These are phyloP conservation scores for Striga asiatica DNA, from an alignment of 257 asterid species.

Conservation along the genomic window DNA sequence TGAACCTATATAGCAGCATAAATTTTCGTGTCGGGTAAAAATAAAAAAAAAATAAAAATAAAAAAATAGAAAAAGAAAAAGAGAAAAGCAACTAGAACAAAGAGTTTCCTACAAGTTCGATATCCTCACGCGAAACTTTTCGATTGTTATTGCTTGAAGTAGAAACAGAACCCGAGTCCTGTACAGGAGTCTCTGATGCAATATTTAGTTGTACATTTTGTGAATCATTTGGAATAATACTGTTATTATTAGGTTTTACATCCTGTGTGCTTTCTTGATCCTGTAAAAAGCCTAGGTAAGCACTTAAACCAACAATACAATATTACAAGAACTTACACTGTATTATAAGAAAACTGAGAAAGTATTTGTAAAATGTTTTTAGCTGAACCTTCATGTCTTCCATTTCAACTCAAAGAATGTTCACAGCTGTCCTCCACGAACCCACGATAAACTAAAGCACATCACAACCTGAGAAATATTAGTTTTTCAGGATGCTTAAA, in stretches of 20 bases:
- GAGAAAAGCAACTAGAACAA: not conserved
- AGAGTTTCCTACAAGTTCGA: constrained; percentile 40
- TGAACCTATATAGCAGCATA: constrained; percentile 40
- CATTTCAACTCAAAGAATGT: constrained; percentile 18
- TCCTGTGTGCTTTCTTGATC: constrained; percentile 30
- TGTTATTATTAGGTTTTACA: constrained; percentile 23
- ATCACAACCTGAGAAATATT: constrained; percentile 15
- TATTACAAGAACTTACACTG: not conserved
- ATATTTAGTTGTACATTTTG: constrained; percentile 35
- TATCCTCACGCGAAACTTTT: constrained; percentile 55
- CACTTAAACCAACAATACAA: not conserved
- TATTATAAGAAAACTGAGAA: not conserved
- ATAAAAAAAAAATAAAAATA: not conserved
- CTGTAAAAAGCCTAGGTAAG: constrained; percentile 17
- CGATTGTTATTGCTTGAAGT: constrained; percentile 47
- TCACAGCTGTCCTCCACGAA: constrained; percentile 16
- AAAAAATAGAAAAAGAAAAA: not conserved
- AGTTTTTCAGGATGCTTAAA: no score
- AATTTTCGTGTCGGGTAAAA: no score
- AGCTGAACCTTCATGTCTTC: constrained; percentile 17
- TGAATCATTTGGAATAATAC: constrained; percentile 36
- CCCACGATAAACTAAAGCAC: constrained; percentile 4
- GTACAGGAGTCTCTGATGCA: constrained; percentile 36
- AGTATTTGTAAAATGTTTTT: no score
- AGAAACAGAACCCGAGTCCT: constrained; percentile 57